Evolutionary conservation across 2,329 filamentous ascomycete species (phyloP).

Genomic region (Pseudogymnoascus sp.): DNA sequence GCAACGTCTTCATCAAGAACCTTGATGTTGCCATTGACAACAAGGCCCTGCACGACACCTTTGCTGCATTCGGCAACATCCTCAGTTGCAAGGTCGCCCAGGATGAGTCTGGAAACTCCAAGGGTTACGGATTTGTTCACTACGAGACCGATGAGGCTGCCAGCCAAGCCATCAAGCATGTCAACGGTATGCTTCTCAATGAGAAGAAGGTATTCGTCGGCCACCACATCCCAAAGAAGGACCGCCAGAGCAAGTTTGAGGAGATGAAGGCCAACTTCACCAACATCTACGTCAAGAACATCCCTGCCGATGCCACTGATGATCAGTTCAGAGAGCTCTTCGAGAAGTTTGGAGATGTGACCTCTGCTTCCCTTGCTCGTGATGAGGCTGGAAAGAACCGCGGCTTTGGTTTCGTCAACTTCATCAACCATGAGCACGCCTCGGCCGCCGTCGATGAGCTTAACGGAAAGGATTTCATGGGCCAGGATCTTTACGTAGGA

Average conservation of each 20-base stretch:
- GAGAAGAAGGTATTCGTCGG: conserved; percentile 99
- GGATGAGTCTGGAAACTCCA: conserved; percentile 93
- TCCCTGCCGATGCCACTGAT: conserved; percentile 73
- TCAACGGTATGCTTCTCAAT: conserved; percentile 99
- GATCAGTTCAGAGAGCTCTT: conserved; percentile 93
- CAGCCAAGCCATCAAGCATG: conserved; percentile 95
- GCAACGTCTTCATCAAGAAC: conserved; percentile 99
- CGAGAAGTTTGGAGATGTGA: conserved; percentile 86
- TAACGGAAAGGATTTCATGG: conserved; percentile 84
- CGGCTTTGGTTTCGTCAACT: conserved; percentile 96
- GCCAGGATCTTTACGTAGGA: conserved; percentile 94
- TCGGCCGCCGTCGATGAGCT: conserved; percentile 81
- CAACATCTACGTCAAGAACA: conserved; percentile 99
- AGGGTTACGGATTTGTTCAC: conserved; percentile 98
- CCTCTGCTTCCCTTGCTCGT: conserved; percentile 86
- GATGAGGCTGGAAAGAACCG: conserved; percentile 87
- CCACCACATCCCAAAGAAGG: conserved; percentile 99
- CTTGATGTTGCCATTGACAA: conserved; percentile 97
- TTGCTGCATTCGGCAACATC: conserved; percentile 98
- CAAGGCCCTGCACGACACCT: conserved; percentile 99
- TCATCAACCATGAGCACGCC: conserved; percentile 81
- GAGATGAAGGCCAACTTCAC: conserved; percentile 99
- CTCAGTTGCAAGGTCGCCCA: conserved; percentile 98
- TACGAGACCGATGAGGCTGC: conserved; percentile 99
- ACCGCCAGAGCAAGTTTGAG: conserved; percentile 99